Evolutionary conservation across 2,329 filamentous ascomycete species (phyloP).

Genomic region (Beauveria sp.): DNA sequence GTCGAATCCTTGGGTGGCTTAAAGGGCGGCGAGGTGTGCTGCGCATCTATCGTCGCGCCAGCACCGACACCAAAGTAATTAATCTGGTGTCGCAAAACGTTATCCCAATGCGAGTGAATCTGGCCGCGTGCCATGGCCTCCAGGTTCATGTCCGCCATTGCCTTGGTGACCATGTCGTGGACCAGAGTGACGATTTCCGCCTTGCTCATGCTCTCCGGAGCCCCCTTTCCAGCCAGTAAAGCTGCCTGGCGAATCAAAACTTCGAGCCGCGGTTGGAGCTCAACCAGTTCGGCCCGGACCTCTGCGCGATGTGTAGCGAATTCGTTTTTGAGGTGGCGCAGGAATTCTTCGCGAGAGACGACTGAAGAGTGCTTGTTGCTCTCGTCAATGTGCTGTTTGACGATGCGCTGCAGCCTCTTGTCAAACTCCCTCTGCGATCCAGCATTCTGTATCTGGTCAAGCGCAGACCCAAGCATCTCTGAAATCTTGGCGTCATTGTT

Average conservation of each 20-base stretch:
- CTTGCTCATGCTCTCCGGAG: constrained; percentile 28
- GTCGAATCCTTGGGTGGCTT: constrained; percentile 17
- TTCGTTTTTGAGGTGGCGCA: constrained; percentile 33
- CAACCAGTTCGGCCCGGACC: constrained; percentile 32
- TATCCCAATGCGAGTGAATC: constrained; percentile 37
- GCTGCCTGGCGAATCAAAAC: constrained; percentile 25
- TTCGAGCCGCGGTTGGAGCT: constrained; percentile 29
- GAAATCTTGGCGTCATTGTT: constrained; percentile 38
- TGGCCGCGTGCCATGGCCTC: constrained; percentile 38
- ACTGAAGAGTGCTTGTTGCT: constrained; percentile 27
- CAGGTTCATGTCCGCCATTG: constrained; percentile 38
- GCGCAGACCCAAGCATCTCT: constrained; percentile 22
- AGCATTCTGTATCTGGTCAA: constrained; percentile 28
- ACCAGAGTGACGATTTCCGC: constrained; percentile 35
- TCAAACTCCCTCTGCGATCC: constrained; percentile 28
- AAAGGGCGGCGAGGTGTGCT: constrained; percentile 54
- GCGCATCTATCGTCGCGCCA: constrained; percentile 57
- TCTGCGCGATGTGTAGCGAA: constrained; percentile 30
- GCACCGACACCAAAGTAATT: constrained; percentile 66
- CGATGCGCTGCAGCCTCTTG: constrained; percentile 26
- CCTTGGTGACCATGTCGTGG: constrained; percentile 33
- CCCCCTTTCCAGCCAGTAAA: constrained; percentile 19
- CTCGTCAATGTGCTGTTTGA: constrained; percentile 29
- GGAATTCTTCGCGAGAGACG: constrained; percentile 42
- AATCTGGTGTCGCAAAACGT: constrained; percentile 44